These are phyloP conservation scores for Raddia distichophylla DNA, from an alignment of 176 grass and related monocot species.

Conservation along the genomic window DNA sequence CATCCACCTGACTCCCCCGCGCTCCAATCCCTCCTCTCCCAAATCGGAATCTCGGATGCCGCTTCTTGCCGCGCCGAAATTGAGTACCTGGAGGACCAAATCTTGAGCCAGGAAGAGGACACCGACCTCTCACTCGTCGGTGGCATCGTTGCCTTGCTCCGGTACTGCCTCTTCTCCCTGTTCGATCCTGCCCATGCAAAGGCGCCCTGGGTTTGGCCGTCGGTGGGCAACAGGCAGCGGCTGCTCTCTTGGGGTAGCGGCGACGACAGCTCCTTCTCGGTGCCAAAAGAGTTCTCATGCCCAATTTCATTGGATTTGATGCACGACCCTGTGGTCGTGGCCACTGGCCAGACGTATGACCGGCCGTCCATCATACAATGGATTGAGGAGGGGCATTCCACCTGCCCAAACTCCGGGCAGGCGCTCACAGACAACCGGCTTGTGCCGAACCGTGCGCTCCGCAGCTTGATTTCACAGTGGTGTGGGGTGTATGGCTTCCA, in stretches of 20 bases:
- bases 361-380: constrained; percentile 89
- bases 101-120: constrained; percentile 76
- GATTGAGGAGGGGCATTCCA: constrained; percentile 91
- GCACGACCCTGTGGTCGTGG: constrained; percentile 75
- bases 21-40: constrained; percentile 52
- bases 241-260: constrained; percentile 57
- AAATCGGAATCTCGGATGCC: constrained; percentile 60
- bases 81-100: constrained; percentile 89
- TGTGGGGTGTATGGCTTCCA: constrained; percentile 67
- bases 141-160: constrained; percentile 65
- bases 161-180: constrained; percentile 78
- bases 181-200: constrained; percentile 54
- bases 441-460: constrained; percentile 62
- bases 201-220: constrained; percentile 33
- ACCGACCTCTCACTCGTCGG: constrained; percentile 67
- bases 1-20: constrained; percentile 43
- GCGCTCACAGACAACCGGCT: constrained; percentile 58
- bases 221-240: constrained; percentile 43
- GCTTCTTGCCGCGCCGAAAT: constrained; percentile 63
- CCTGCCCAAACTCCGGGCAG: constrained; percentile 88
- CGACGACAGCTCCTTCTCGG: constrained; percentile 67
- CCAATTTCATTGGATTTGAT: constrained; percentile 94
- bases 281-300: constrained; percentile 95
- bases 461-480: constrained; percentile 91
- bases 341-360: constrained; percentile 93